These are phyloP conservation scores for Erythrobasidium hasegawianum DNA, from an alignment of 1,284 basidiomycete species.

Conservation along the genomic window DNA sequence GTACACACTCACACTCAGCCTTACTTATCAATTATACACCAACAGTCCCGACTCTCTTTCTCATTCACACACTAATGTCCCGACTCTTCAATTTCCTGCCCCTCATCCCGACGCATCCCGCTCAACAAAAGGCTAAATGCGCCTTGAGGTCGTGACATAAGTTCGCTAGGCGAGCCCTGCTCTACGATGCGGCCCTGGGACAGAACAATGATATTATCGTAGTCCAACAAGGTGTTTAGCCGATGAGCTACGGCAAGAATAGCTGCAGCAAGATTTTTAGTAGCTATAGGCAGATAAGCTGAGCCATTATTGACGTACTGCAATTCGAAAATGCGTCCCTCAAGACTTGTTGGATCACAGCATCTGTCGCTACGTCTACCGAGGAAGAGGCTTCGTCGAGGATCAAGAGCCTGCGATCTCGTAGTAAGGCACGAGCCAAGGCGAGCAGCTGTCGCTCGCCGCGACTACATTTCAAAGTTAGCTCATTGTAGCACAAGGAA, in stretches of 20 bases:
- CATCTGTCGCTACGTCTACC: conserved; percentile 34
- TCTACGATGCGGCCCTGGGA: conserved; percentile 72
- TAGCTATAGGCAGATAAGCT: neutral
- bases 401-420: conserved; percentile 73
- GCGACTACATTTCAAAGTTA: neutral
- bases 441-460: conserved; percentile 82
- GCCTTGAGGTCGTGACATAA: conserved; percentile 51
- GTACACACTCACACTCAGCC: too few relatives aligned
- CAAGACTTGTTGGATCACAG: conserved; percentile 44
- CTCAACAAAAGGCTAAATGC: conserved; percentile 24
- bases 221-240: conserved; percentile 85
- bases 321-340: conserved; percentile 40
- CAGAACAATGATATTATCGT: conserved; percentile 77
- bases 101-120: neutral
- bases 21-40: too few relatives aligned
- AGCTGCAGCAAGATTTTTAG: conserved; percentile 51
- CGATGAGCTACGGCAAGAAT: conserved; percentile 58
- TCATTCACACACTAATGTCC: too few relatives aligned
- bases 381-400: conserved; percentile 60
- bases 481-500: neutral
- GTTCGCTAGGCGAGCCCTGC: conserved; percentile 63
- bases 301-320: conserved; percentile 15
- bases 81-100: neutral
- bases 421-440: conserved; percentile 62
- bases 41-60: too few relatives aligned